A percentile compares a stretch with the other conserved stretches of the same genome.
phyloP scores from a whole-genome alignment of 1,139 yeast genomes.

The Pneumocystis canis region DNA sequence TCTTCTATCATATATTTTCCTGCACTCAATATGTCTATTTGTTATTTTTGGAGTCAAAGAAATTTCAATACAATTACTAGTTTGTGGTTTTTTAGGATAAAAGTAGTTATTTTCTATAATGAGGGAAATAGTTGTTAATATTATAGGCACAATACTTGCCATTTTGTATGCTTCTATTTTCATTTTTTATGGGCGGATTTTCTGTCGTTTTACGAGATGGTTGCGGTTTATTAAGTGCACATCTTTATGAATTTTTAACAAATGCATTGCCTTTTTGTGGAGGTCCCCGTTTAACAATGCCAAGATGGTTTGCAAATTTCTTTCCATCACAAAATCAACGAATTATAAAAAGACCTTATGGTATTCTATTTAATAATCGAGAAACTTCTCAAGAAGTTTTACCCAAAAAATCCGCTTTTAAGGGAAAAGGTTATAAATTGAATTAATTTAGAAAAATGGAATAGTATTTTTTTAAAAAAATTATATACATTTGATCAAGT shows the following conservation, averaged over 20 bases:
- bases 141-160: background rate
- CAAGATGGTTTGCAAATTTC: background rate
- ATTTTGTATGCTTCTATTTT: background rate
- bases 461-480: background rate
- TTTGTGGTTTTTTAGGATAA: background rate
- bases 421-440: background rate
- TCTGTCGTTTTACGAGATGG: background rate
- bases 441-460: background rate
- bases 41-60: constrained; percentile 1
- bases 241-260: background rate
- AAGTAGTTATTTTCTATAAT: background rate
- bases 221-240: background rate
- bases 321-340: background rate
- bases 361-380: background rate
- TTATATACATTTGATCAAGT: background rate
- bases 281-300: background rate
- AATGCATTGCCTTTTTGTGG: background rate
- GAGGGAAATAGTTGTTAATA: background rate
- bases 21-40: background rate
- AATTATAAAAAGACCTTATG: background rate
- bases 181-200: background rate
- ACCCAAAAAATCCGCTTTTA: background rate
- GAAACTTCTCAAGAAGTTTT: background rate
- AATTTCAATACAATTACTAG: background rate
- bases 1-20: background rate